Conservation (phyloP, 2,329 filamentous ascomycete species). For the Penicillium sp. region DNA sequence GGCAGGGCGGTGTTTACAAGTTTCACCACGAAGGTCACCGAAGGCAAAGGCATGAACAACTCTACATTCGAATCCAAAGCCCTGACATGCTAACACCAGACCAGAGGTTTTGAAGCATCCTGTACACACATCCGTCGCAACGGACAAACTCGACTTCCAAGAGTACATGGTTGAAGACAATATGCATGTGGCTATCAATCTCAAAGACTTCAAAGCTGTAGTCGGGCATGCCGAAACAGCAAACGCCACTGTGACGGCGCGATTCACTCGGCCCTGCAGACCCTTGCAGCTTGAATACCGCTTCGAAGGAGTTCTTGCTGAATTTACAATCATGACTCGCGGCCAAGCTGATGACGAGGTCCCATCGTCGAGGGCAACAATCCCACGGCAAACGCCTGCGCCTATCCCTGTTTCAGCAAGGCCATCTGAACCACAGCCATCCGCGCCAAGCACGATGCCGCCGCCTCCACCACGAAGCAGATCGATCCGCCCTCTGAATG, state of each 20-base stretch:
- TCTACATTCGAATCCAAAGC: constrained; percentile 2
- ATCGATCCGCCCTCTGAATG: constrained; percentile 36
- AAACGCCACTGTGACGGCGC: constrained; percentile 56
- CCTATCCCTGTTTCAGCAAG: constrained; percentile 24
- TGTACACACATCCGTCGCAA: constrained; percentile 64
- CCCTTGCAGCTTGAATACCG: constrained; percentile 64
- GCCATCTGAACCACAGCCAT: constrained; percentile 7
- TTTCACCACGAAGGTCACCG: constrained; percentile 65
- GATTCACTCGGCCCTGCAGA: constrained; percentile 61
- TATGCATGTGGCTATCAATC: constrained; percentile 63
- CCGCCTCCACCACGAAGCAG: constrained; percentile 31
- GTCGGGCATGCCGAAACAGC: constrained; percentile 64
- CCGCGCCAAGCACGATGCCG: constrained; percentile 27
- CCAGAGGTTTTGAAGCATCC: constrained; percentile 66
- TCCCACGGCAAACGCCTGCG: constrained; percentile 39
- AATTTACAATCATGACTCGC: constrained; percentile 67
- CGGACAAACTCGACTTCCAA: constrained; percentile 64
- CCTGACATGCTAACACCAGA: not conserved
- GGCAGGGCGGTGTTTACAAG: constrained; percentile 64
- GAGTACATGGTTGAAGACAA: constrained; percentile 60
- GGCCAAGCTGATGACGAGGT: constrained; percentile 53
- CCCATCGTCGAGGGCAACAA: constrained; percentile 45
- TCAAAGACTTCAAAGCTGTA: constrained; percentile 68
- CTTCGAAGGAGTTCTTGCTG: constrained; percentile 56
- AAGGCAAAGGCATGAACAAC: constrained; percentile 55